Percentiles rank a stretch among this genome's conserved stretches.
Conservation (phyloP, 1,284 basidiomycete genomes). For the Irpex sp. region DNA sequence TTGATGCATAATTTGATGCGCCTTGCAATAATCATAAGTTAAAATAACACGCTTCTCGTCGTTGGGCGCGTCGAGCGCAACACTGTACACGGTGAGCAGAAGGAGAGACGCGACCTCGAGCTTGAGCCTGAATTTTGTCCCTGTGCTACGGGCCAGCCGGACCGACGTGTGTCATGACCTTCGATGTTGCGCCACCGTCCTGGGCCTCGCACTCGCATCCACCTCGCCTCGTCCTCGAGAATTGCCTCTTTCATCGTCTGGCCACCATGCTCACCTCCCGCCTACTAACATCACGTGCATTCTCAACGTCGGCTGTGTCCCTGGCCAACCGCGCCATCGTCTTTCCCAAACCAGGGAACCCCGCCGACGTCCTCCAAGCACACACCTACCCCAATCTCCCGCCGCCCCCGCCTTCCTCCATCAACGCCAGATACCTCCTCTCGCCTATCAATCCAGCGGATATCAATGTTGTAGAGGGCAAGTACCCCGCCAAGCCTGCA, state of each 20-base stretch:
- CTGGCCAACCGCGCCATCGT: conserved; percentile 57
- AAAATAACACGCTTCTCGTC: neutral
- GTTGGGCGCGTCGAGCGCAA: neutral
- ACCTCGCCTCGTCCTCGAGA: neutral
- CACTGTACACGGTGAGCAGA: neutral
- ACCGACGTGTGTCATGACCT: neutral
- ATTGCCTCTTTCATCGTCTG: neutral
- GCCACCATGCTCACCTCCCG: neutral
- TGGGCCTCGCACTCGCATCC: neutral
- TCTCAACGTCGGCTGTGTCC: conserved; percentile 14
- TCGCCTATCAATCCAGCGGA: conserved; percentile 81
- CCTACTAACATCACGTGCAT: neutral
- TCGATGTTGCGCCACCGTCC: neutral
- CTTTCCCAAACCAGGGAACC: conserved; percentile 58
- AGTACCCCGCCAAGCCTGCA: conserved; percentile 68
- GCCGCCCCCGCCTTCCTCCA: conserved; percentile 47
- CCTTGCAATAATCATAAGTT: neutral
- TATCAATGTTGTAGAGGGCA: conserved; percentile 78
- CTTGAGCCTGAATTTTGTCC: neutral
- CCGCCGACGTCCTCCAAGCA: conserved; percentile 52
- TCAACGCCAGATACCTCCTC: conserved; percentile 70
- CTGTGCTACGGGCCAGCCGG: neutral
- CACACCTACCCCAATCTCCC: conserved; percentile 51
- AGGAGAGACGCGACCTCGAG: neutral
- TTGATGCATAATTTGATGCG: neutral